Percentiles rank a stretch among this genome's conserved stretches.
Conservation (phyloP, 1,284 basidiomycete genomes). For the Boletus semigastroideus region DNA sequence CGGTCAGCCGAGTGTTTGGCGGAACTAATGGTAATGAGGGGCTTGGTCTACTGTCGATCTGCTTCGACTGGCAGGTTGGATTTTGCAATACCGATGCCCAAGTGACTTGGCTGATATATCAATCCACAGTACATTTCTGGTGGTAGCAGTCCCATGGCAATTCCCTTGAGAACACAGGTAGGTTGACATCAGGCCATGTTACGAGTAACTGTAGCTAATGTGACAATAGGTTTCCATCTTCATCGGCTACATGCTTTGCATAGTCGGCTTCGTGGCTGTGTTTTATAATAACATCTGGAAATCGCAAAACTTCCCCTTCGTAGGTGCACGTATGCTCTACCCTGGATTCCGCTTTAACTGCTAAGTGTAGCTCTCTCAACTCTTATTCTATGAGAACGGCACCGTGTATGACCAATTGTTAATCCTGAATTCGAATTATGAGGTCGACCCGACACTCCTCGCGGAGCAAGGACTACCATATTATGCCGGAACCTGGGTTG, state of each 20-base stretch:
- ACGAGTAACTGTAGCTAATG: background rate
- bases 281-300: no score
- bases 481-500: conserved; percentile 41
- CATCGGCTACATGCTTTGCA: conserved; percentile 45
- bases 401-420: conserved; percentile 45
- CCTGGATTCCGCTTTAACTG: no score
- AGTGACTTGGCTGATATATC: background rate
- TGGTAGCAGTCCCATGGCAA: conserved; percentile 40
- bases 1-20: conserved; percentile 58
- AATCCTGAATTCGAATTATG: conserved; percentile 49
- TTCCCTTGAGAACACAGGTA: conserved; percentile 44
- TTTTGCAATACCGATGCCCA: background rate
- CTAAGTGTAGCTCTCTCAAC: conserved; percentile 40
- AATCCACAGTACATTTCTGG: conserved; percentile 43
- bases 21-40: conserved; percentile 62
- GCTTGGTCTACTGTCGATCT: conserved; percentile 38
- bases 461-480: conserved; percentile 43
- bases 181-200: background rate
- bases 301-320: no score
- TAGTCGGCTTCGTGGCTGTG: no score
- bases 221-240: conserved; percentile 38
- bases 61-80: conserved; percentile 8
- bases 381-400: conserved; percentile 52
- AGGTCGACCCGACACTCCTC: conserved; percentile 45
- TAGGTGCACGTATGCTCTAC: no score